Base-by-base conservation (phyloP, 2,329 filamentous ascomycete genomes). In the Paramyrothecium roridum region DNA sequence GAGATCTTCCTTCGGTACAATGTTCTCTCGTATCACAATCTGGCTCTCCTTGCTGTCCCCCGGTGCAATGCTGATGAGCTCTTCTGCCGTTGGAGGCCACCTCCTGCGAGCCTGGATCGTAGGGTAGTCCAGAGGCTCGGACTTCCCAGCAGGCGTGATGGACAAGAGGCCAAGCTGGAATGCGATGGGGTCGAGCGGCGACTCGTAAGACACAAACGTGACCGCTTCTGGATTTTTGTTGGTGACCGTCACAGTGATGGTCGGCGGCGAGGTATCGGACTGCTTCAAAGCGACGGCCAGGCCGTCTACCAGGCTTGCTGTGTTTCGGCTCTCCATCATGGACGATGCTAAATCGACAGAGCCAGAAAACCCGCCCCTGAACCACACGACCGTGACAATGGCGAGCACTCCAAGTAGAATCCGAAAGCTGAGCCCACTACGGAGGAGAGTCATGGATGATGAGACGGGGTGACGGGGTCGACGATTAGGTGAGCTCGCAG, bases 131-230 rank as follows among this genome's bases (percentile, higher is more conserved):
- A 79, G 53, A 4, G 75, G 70, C 21, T 56, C 43, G 6, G 62
- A 61, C 17, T 66, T 64, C 1, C 68, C 70, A 3, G 68, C 65
- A 3, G 71, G 73, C 3, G 67, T 74, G 57, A 80, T 69, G 34
- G 66, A 64, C 4, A 79, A 52, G n/a, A 76, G 63, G 10, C 77
- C 77, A 3, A 78, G 67, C 53, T 73, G 68, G 48, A 77, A 56
- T 0, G 72, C 76, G 17, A 76, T 52, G 0, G 68, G 65, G 58
- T 80, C 77, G n/a, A 80, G 66, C n/a, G 77, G 77, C 1, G 76
- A 76, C 50, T 73, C 66, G 68, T 77, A 80, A 3, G 61, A 65
- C 37, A 80, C 69, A 21, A 80, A 59, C 1, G 75, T 78, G 53
- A 78, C 66, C 1, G 75, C 63, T 4, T 59, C 54, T 2, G 66